A percentile compares a stretch with the other conserved stretches of the same genome.
phyloP scores from a whole-genome alignment of 176 grass and related monocot species.

The Rhynchospora breviuscula region DNA sequence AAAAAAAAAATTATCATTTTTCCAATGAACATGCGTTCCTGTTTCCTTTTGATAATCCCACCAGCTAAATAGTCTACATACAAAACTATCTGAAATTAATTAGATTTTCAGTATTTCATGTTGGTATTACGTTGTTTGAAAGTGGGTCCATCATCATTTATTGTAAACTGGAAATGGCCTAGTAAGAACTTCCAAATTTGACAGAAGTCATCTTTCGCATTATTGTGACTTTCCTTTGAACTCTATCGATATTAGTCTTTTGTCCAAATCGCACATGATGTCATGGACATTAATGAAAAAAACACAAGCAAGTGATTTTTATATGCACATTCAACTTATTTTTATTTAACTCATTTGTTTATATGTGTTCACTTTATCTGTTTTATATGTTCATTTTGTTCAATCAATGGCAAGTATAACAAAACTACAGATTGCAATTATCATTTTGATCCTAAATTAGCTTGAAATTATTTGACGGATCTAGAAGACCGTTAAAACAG shows the following conservation, averaged over 20 bases:
- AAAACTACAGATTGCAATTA: background rate
- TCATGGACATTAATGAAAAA: background rate
- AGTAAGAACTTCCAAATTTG: background rate
- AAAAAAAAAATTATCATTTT: no score
- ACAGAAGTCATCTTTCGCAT: background rate
- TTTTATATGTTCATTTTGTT: background rate
- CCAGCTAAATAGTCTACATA: no score
- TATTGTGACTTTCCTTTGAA: background rate
- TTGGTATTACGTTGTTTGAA: no score
- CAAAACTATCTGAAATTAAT: no score
- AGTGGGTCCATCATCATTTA: no score
- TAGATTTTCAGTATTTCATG: no score
- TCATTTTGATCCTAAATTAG: background rate
- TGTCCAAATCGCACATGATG: background rate
- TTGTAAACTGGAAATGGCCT: no score
- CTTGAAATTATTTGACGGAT: background rate
- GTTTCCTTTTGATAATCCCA: no score
- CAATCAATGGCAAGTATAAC: no score
- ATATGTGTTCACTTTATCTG: background rate
- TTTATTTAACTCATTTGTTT: background rate
- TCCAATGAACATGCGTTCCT: no score
- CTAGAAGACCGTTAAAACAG: no score
- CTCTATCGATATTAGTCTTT: background rate
- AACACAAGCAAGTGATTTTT: no score
- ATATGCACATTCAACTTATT: background rate